These are phyloP conservation scores for Schwanniomyces pseudopolymorphus DNA, from an alignment of 805 yeast genomes.

Conservation along the genomic window DNA sequence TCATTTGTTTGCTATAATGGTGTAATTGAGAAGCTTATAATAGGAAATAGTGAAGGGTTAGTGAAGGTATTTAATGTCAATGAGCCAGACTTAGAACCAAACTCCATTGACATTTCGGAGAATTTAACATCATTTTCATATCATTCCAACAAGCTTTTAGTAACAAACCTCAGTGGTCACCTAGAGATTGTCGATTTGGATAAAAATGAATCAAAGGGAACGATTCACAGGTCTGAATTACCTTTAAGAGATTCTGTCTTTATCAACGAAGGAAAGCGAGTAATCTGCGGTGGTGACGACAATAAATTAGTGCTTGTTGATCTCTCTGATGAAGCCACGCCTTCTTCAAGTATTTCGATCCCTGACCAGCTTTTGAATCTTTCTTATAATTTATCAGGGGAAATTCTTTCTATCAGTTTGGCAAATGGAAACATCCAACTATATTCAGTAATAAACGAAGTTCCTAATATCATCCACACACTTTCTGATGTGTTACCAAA, in stretches of 20 bases:
- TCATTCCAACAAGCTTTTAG: conserved; percentile 16
- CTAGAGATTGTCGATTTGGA: conserved; percentile 40
- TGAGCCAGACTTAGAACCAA: conserved; percentile 60
- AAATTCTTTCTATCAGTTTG: conserved; percentile 55
- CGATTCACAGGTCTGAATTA: conserved; percentile 44
- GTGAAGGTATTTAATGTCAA: conserved; percentile 49
- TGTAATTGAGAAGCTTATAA: conserved; percentile 35
- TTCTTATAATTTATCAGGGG: conserved; percentile 57
- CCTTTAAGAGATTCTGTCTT: conserved; percentile 54
- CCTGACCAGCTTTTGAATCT: conserved; percentile 59
- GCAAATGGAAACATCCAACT: conserved; percentile 60
- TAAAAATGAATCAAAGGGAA: conserved; percentile 26
- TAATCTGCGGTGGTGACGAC: conserved; percentile 67
- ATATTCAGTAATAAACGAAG: conserved; percentile 54
- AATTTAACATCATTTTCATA: conserved; percentile 42
- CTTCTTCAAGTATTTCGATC: conserved; percentile 29
- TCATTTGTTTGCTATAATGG: conserved; percentile 27
- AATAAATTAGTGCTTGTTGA: conserved; percentile 53
- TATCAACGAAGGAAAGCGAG: conserved; percentile 60
- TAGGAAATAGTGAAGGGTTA: conserved; percentile 56
- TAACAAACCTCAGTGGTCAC: conserved; percentile 45
- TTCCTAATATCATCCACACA: conserved; percentile 50
- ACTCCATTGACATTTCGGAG: conserved; percentile 51
- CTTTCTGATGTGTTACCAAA: conserved; percentile 41
- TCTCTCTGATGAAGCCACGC: conserved; percentile 27